Evolutionary conservation across 2,329 filamentous ascomycete species (phyloP).

Genomic region (Hymenoscyphus infarciens): DNA sequence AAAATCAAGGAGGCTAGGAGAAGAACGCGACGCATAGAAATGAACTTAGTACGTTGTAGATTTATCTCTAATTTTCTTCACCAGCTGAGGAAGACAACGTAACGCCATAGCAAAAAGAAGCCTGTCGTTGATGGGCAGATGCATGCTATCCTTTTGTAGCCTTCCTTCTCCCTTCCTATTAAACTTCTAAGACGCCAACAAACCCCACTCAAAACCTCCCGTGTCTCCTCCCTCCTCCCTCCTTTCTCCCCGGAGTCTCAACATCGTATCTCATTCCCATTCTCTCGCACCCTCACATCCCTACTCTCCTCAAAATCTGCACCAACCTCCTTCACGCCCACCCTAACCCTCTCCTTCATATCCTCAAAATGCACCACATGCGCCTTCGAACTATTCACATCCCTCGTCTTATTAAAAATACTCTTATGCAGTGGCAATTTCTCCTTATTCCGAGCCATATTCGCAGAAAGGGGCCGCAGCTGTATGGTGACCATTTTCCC

Average conservation of each 20-base stretch:
- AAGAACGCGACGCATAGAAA: too few relatives aligned
- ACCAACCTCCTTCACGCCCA: not conserved
- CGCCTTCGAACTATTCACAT: not conserved
- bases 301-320: not conserved
- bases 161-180: not conserved
- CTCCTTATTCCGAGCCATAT: not conserved
- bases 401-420: conserved; percentile 3
- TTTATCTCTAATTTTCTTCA: too few relatives aligned
- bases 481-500: not conserved
- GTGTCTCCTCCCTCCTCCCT: not conserved
- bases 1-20: too few relatives aligned
- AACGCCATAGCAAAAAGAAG: too few relatives aligned
- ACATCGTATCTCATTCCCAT: not conserved
- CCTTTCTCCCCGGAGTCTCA: not conserved
- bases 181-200: not conserved
- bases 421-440: not conserved
- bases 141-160: not conserved
- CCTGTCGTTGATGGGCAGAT: too few relatives aligned
- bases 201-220: not conserved
- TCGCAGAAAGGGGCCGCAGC: not conserved
- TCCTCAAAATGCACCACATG: not conserved
- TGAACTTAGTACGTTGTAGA: too few relatives aligned
- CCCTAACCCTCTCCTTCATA: not conserved
- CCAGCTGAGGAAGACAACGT: too few relatives aligned
- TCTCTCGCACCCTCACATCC: not conserved